Evolutionary conservation across 108 stramenopile genomes (phyloP).

Genomic region (Conticribra guillardii): DNA sequence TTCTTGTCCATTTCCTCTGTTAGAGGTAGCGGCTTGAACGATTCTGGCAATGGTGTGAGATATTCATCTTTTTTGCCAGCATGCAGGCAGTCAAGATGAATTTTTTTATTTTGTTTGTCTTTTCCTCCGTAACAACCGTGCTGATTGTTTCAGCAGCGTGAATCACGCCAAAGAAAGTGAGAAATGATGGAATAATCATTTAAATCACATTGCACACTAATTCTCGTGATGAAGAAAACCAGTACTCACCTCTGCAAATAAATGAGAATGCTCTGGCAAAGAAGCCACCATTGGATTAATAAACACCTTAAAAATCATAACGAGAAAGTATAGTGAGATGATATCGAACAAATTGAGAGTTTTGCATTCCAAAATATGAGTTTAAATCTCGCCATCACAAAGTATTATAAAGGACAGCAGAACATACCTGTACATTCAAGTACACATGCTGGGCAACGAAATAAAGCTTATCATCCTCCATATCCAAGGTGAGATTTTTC

Average conservation of each 20-base stretch:
- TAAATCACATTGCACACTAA: too few relatives aligned
- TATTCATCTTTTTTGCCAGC: slow-evolving; percentile 10
- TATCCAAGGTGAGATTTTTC: slow-evolving; percentile 24
- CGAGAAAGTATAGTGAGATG: not conserved
- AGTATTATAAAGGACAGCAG: not conserved
- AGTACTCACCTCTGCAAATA: slow-evolving; percentile 60
- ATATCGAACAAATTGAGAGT: not conserved
- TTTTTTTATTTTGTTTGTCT: slow-evolving; percentile 13
- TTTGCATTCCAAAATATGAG: not conserved
- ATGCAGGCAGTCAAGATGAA: slow-evolving; percentile 36
- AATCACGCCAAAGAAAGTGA: not conserved
- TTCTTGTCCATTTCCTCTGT: slow-evolving; percentile 38
- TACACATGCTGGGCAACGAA: slow-evolving; percentile 60
- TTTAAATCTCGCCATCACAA: not conserved
- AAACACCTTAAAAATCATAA: slow-evolving; percentile 34
- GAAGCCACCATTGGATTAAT: slow-evolving; percentile 63
- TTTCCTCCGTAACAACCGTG: slow-evolving; percentile 39
- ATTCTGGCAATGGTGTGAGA: slow-evolving; percentile 34
- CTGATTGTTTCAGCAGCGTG: not conserved
- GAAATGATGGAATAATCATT: not conserved
- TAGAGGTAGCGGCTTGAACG: slow-evolving; percentile 34
- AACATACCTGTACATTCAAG: slow-evolving; percentile 29
- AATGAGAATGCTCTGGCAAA: slow-evolving; percentile 62
- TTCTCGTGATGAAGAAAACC: slow-evolving; percentile 1
- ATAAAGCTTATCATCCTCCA: slow-evolving; percentile 3